Conservation (phyloP, 257 asterid species). For the Sherardia arvensis region DNA sequence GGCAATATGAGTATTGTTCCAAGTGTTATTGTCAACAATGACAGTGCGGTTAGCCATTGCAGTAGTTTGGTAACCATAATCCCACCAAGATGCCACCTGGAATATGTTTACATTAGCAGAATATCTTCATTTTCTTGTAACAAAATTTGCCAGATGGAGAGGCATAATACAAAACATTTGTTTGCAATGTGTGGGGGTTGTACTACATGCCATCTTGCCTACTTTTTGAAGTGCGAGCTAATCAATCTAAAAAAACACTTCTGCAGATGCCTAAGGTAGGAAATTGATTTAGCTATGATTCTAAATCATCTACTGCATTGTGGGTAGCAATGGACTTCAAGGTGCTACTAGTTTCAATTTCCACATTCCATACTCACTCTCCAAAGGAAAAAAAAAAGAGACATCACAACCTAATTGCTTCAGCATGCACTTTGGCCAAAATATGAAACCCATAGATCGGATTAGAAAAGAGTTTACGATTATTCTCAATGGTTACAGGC, state of each 20-base stretch:
- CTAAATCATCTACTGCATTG: neutral
- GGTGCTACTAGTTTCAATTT: neutral
- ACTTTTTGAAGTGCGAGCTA: neutral
- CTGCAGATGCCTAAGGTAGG: neutral
- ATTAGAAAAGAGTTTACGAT: no score
- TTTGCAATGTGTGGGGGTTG: neutral
- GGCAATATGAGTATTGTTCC: slow-evolving; percentile 99
- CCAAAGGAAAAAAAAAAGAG: neutral
- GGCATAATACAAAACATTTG: neutral
- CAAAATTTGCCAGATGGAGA: neutral
- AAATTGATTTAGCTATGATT: neutral
- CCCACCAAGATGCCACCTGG: slow-evolving; percentile 99
- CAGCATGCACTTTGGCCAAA: neutral
- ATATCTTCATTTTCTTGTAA: neutral
- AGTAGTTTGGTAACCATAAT: slow-evolving; percentile 98
- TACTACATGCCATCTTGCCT: neutral
- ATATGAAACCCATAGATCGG: neutral
- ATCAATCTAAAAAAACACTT: neutral
- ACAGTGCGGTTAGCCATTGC: slow-evolving; percentile 99
- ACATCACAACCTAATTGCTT: neutral
- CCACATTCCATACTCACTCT: neutral
- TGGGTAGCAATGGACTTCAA: neutral
- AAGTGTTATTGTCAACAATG: slow-evolving; percentile 93
- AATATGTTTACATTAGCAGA: slow-evolving; percentile 8
- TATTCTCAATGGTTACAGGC: neutral